Evolutionary conservation across 2,329 filamentous ascomycete genomes (phyloP), one percentile per base, ranked within the genome.

Genomic region (Talaromyces piceae): DNA sequence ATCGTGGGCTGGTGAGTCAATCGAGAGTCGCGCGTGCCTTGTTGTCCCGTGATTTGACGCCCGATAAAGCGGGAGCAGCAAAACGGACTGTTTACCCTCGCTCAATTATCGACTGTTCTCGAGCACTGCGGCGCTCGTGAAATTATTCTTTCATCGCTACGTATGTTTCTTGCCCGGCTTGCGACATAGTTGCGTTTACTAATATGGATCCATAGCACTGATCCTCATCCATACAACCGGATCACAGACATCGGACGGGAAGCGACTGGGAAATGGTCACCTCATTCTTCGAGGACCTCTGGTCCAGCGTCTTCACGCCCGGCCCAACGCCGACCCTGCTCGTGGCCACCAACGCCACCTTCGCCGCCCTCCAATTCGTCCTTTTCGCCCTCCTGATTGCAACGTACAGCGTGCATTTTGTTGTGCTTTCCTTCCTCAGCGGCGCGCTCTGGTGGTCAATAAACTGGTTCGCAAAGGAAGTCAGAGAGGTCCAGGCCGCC

Each of bases 291-390:
- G 77, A 82, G 64, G 82, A 91, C 59, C 85, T 96, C 54, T 95
- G 89, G 87, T 81, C 87, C 66, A 94, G 88, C 64, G 84, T 97
- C 76, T 96, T 97, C 78, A 93, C 86, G 4, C 88, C 91, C 1
- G 93, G 93, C 52, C 82, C 91, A 44, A 96, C 91, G 1, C 88
- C 88, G 12, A 87, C 88, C 45, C 83, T 98, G 57, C 79, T 97
- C 51, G 73, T 91, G 64, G 93, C 93, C 54, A 94, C 93, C 53
- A 97, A 98, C 72, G 82, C 78, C 65, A 85, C 88, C 55, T 98
- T 98, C 68, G 90, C 84, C 57, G 81, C 82, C 39, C 84, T 98
- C 16, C 93, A 97, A 70, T 54, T 86, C 56, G 77, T 95, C 39
- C 83, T 97, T 59, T 71, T 88, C 57, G 69, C 73, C 49, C 85